Evolutionary conservation across 164 flowering plant species (phyloP).

Genomic region (Stephania yunnanensis): DNA sequence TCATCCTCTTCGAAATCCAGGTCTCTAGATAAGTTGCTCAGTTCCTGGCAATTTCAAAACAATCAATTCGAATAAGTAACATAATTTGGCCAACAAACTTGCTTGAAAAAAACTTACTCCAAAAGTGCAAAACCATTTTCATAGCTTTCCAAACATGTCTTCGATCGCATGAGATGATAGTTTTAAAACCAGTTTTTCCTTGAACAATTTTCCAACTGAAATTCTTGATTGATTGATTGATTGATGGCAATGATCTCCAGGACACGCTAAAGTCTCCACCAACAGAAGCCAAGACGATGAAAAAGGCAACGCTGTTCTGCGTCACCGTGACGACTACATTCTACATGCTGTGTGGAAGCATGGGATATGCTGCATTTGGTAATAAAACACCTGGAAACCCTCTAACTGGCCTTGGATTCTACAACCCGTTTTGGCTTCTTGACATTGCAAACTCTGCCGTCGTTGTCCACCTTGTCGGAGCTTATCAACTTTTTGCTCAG

Average conservation of each 20-base stretch:
- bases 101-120: too few relatives aligned
- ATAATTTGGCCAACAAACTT: too few relatives aligned
- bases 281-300: background rate
- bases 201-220: too few relatives aligned
- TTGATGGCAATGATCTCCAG: background rate
- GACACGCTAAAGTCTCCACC: conserved; percentile 4
- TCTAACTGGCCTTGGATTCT: conserved; percentile 5
- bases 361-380: conserved; percentile 10
- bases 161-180: too few relatives aligned
- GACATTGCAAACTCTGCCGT: conserved; percentile 3
- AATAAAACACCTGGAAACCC: conserved; percentile 6
- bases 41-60: too few relatives aligned
- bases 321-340: background rate
- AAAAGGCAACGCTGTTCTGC: background rate
- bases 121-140: too few relatives aligned
- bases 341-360: background rate
- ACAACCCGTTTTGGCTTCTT: conserved; percentile 1
- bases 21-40: too few relatives aligned
- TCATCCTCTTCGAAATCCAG: background rate
- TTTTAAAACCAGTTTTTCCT: too few relatives aligned
- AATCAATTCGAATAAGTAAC: too few relatives aligned
- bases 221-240: too few relatives aligned
- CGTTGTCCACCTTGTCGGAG: background rate
- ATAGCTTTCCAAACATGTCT: too few relatives aligned
- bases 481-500: background rate